Base-by-base conservation (phyloP, 495 filamentous ascomycete species). In the Penicillium simplicissimum region DNA sequence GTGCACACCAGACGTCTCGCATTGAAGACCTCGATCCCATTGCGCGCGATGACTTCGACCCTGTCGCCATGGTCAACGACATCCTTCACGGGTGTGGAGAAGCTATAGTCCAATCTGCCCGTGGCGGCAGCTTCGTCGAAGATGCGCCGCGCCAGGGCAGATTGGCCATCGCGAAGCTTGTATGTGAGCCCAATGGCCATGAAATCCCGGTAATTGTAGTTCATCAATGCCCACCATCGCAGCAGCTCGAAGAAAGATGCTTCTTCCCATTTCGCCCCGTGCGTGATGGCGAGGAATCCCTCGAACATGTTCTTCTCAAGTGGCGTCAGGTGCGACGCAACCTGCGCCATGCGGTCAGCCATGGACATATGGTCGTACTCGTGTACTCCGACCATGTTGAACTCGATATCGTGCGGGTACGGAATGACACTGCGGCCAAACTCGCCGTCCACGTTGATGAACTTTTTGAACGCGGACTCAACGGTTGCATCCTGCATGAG, bases 111-210 rank as follows among this genome's bases (percentile, higher is more conserved):
- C 31, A 52, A 21, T 17, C 33, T 36, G 1, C 49, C 49, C 28
- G 49, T 34, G 15, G 13, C 49, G n/a, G n/a, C 31, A 19, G 49
- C 49, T 23, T 67, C 69, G 15, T 60, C 59, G 4, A 65, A 67
- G 17, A 71, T 67, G 0, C 55, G 53, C 2, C 52, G 14, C 8
- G 66, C 62, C 23, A 71, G 54, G 3, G 57, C 17, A 14, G 69
- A 67, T 58, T 64, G 63, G 15, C 63, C 66, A 45, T 62, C 63
- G 4, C 57, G 42, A 5, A 68, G 17, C 48, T 68, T 71, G 49
- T 67, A 71, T 2, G 59, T 31, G 1, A 51, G 53, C 11, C 58
- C 59, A 31, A 64, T 34, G 28, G 67, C 67, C 35, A 59, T 57
- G 21, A 67, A 38, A 3, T 43, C 54, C 0, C 35, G 43, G 14